Evolutionary conservation across 106 monocot genomes (phyloP).

Genomic region (Dioscorea dumetorum): DNA sequence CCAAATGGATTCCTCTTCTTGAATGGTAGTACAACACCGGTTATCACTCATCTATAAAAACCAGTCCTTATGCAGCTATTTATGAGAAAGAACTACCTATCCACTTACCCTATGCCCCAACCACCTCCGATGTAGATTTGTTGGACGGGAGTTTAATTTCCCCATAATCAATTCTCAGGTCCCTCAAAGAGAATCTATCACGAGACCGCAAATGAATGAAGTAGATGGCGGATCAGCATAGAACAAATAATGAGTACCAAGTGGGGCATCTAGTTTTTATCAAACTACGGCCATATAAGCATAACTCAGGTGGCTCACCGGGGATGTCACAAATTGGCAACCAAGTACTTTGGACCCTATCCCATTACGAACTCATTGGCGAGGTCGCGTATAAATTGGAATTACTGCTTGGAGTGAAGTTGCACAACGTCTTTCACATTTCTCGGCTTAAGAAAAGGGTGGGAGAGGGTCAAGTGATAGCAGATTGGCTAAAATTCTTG

Average conservation of each 20-base stretch:
- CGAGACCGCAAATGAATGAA: background rate
- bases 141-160: background rate
- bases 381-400: background rate
- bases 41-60: background rate
- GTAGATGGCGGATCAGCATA: background rate
- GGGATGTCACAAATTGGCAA: background rate
- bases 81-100: background rate
- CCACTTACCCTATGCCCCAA: background rate
- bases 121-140: background rate
- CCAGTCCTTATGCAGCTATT: background rate
- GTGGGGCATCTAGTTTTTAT: background rate
- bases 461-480: too few species aligned
- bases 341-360: background rate
- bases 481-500: too few species aligned
- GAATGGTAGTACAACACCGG: conserved; percentile 11
- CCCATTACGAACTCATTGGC: background rate
- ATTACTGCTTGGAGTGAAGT: background rate
- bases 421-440: background rate
- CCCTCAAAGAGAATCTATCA: background rate
- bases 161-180: background rate
- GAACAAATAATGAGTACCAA: background rate
- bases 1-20: background rate
- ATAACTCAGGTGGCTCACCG: background rate
- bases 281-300: background rate
- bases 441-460: background rate